Base-by-base conservation (phyloP, 768 basidiomycete species). In the Phanerochaete sordida region DNA sequence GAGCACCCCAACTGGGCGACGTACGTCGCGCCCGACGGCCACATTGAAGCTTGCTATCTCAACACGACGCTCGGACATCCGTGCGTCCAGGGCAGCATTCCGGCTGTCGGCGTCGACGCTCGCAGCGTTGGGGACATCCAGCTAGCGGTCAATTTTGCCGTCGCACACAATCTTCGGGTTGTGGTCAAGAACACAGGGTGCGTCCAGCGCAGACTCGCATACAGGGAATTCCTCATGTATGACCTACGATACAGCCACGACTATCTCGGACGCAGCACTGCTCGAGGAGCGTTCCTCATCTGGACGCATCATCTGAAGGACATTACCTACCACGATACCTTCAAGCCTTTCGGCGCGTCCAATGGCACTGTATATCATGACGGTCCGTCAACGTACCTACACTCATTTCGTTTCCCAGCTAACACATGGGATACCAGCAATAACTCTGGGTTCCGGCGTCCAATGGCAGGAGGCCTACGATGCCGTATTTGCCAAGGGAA, bases 11-110 rank as follows among this genome's bases (percentile, higher is more conserved):
- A 76, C 39, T 73, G 60, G 30, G 76, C 72, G 64, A 72, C 66
- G 35, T 76, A 65, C 57, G 63, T 69, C 1, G 77, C 72, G n/a
- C 62, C 44, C 21, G 81, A 81, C 64, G 80, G 77, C 33, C 81
- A 78, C 46, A 78, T 82, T 47, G 76, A 76, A 61, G 76, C 74
- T 1, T 87, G 84, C 75, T 83, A 81, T 37, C 60, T 83, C 45
- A 76, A 84, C 57, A 77, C 76, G 0, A 68, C 72, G 0, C 64
- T 78, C 0, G 76, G 75, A 3, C 47, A 72, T n/a, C 72, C 76
- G 6, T 83, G 81, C 59, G 66, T 69, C 1, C 80, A 79, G 62
- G 81, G 80, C 16, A 76, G 74, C 46, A 72, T 81, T 1, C 75
- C 81, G 1, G 69, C 75, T 1, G 61, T 75, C 13, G 77, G 75